Evolutionary conservation across 176 grass and related monocot species (phyloP).

Genomic region (Eragrostis nindensis): DNA sequence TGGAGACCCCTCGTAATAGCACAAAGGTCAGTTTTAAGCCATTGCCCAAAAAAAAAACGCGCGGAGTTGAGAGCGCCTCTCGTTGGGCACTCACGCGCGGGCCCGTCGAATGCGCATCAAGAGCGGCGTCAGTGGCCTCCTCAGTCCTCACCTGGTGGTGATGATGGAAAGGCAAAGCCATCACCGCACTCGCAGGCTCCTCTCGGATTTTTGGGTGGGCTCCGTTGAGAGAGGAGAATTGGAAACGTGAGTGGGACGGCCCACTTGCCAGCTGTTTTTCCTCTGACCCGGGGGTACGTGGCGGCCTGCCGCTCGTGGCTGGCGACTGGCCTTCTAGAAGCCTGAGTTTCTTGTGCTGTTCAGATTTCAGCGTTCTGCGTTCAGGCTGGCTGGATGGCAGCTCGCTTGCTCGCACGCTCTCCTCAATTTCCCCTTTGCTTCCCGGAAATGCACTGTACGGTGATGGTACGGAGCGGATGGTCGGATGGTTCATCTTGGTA

Average conservation of each 20-base stretch:
- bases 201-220: background rate
- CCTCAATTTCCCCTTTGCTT: background rate
- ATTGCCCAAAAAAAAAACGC: background rate
- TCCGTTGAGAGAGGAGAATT: too few relatives aligned
- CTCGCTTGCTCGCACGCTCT: too few relatives aligned
- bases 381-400: too few relatives aligned
- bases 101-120: background rate
- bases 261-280: background rate
- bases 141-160: too few relatives aligned
- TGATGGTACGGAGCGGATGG: background rate
- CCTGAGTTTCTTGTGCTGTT: background rate
- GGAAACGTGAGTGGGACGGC: background rate
- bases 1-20: background rate
- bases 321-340: constrained; percentile 32
- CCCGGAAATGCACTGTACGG: background rate
- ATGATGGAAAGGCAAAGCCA: background rate
- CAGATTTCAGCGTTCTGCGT: background rate
- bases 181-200: background rate
- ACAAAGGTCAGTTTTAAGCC: background rate
- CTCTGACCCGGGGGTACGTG: background rate
- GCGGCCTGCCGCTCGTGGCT: constrained; percentile 4
- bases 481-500: background rate
- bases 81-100: background rate
- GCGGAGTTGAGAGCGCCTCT: background rate
- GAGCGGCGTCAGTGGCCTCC: too few relatives aligned